Conservation (phyloP, 108 stramenopile species). For the Conticribra guillardii region DNA sequence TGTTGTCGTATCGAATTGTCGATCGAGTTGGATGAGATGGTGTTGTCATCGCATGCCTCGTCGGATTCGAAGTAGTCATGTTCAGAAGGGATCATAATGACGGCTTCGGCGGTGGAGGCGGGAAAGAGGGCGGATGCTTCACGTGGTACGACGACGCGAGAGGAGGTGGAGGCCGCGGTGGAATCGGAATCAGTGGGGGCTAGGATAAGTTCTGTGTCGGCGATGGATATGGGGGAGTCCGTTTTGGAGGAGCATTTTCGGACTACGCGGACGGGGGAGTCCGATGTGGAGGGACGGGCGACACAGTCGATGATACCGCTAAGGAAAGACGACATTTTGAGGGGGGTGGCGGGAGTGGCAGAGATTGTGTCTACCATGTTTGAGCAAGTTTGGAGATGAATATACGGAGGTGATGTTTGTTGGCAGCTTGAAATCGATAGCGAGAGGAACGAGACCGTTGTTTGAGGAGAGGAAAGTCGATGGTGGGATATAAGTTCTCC, state of each 20-base stretch:
- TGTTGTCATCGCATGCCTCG: background rate
- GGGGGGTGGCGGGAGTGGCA: background rate
- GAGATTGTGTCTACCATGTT: too few relatives aligned
- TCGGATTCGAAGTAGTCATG: background rate
- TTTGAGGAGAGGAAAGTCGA: too few relatives aligned
- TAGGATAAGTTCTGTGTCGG: background rate
- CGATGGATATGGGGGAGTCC: slow-evolving; percentile 2
- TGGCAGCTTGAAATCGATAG: too few relatives aligned
- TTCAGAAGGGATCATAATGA: slow-evolving; percentile 13
- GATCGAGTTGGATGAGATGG: slow-evolving; percentile 11
- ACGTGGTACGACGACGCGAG: slow-evolving; percentile 2
- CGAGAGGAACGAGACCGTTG: too few relatives aligned
- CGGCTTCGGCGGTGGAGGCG: slow-evolving; percentile 37
- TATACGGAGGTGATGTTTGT: too few relatives aligned
- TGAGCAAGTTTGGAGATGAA: too few relatives aligned
- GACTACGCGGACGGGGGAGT: slow-evolving; percentile 39
- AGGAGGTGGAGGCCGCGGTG: slow-evolving; percentile 11
- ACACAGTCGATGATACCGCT: slow-evolving; percentile 49
- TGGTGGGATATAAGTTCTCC: too few relatives aligned
- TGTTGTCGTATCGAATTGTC: slow-evolving; percentile 19
- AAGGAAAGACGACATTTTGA: slow-evolving; percentile 30
- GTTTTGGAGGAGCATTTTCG: slow-evolving; percentile 12
- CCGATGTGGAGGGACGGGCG: slow-evolving; percentile 41
- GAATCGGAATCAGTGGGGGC: slow-evolving; percentile 7
- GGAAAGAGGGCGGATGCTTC: slow-evolving; percentile 11